Conservation (phyloP, 352 stramenopile genomes). For the Globisporangium nunn region DNA sequence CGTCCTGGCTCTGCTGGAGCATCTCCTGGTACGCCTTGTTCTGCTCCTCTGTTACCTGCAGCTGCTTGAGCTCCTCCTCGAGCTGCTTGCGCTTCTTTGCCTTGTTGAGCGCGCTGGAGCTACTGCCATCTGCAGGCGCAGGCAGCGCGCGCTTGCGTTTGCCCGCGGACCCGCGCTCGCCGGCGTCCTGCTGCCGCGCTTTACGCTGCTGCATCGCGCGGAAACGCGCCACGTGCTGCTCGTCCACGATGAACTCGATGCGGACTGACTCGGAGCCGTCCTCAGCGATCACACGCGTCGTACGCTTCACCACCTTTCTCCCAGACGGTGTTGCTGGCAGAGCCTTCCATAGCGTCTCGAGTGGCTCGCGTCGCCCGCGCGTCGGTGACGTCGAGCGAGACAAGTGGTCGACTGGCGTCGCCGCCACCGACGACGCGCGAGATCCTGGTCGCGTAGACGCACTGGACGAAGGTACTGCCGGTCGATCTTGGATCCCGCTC, state of each 20-base stretch:
- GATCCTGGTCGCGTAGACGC: not conserved
- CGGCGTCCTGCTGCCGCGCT: slow-evolving; percentile 34
- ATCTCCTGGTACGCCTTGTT: slow-evolving; percentile 19
- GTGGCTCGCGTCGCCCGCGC: not conserved
- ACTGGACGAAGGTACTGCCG: no score
- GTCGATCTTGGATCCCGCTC: not conserved
- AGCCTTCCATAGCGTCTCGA: not conserved
- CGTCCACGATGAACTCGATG: slow-evolving; percentile 78
- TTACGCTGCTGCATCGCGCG: slow-evolving; percentile 70
- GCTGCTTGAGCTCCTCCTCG: slow-evolving; percentile 76
- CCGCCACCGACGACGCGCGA: not conserved
- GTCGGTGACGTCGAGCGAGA: not conserved
- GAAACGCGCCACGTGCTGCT: slow-evolving; percentile 57
- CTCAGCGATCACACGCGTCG: slow-evolving; percentile 17
- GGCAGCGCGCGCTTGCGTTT: slow-evolving; percentile 75
- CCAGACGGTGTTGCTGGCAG: not conserved
- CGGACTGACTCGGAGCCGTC: slow-evolving; percentile 67
- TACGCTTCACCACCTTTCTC: not conserved
- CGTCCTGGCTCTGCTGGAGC: not conserved
- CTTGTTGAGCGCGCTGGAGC: slow-evolving; percentile 35
- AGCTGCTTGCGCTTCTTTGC: slow-evolving; percentile 78
- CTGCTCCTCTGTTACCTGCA: slow-evolving; percentile 71
- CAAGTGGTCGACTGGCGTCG: not conserved
- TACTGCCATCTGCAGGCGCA: slow-evolving; percentile 15
- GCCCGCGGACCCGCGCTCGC: slow-evolving; percentile 30